Evolutionary conservation across 2,329 filamentous ascomycete genomes (phyloP), one percentile per base, ranked within the genome.

Genomic region (Pseudopithomyces maydicus): DNA sequence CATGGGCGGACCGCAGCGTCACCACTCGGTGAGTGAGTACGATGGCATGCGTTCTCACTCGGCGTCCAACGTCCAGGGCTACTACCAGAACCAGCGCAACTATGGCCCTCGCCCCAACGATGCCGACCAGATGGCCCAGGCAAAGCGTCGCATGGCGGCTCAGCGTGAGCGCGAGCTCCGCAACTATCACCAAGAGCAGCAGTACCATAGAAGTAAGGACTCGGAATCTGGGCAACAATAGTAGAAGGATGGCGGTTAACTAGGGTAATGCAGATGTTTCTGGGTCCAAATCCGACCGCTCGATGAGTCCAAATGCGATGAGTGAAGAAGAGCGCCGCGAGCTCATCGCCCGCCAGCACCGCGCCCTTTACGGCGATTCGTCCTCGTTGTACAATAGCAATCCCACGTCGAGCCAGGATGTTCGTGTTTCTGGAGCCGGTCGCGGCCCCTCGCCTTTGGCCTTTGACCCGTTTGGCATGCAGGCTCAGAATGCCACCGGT

Each of bases 131-230:
- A 92, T 97, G 88, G 91, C 97, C 85, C 95, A 98, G 87, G 93
- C 92, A 73, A 98, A 98, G 86, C 92, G 95, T 83, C 90, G 94
- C 84, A 96, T 98, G 91, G 95, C 95, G 74, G 95, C 95, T 78
- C 95, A 98, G 82, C 91, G 95, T 80, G 95, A 99, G 85, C 91
- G 94, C 80, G 95, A 99, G 84, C 89, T 99, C 79, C 92, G 95
- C 80, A 99, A 98, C 82, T 97, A 98, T 82, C 95, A 99, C 82
- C 96, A 97, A 82, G 95, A 99, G 87, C 95, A 99, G 87, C 95
- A 99, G 88, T 98, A 96, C 82, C 96, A 98, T 85, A 89, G 94
- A 91, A 97, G 95, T 98, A 91, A 88, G 90, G 88, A 88, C 79
- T 85, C 87, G 86, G 85, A 84, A 85, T 86, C 84, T 85, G 86